Evolutionary conservation across 2,329 filamentous ascomycete species (phyloP).

Genomic region (Hymenoscyphus fraxineus): DNA sequence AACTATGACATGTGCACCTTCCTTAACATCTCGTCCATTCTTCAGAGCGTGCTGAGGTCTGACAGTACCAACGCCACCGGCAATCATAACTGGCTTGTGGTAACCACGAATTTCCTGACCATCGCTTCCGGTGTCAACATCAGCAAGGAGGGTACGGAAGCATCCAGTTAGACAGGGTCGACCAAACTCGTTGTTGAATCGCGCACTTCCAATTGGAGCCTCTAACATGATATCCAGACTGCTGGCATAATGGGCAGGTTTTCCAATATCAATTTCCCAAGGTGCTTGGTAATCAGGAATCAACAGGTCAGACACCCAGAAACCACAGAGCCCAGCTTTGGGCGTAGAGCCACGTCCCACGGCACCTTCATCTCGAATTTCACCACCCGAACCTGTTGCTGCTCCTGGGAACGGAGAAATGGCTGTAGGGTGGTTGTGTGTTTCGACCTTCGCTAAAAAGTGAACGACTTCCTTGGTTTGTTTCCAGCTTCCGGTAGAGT

Average conservation of each 20-base stretch:
- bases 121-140: conserved; percentile 56
- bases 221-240: conserved; percentile 97
- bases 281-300: conserved; percentile 80
- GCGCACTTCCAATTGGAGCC: conserved; percentile 88
- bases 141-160: conserved; percentile 82
- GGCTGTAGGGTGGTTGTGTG: conserved; percentile 94
- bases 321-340: conserved; percentile 87
- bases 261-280: conserved; percentile 90
- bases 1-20: conserved; percentile 88
- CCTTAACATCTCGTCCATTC: conserved; percentile 69
- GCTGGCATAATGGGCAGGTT: conserved; percentile 86
- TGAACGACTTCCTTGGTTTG: conserved; percentile 83
- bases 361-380: conserved; percentile 92
- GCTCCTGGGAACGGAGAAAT: conserved; percentile 91
- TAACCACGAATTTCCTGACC: conserved; percentile 76
- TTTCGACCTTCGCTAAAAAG: conserved; percentile 91
- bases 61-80: conserved; percentile 89
- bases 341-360: conserved; percentile 90
- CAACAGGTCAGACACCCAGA: conserved; percentile 89
- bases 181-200: conserved; percentile 98
- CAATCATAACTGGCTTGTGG: conserved; percentile 98
- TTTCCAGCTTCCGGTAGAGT: conserved; percentile 81
- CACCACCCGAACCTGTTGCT: conserved; percentile 90
- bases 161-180: conserved; percentile 83
- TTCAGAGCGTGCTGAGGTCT: conserved; percentile 89